These are phyloP conservation scores for Podila epigama DNA, from an alignment of 192 early-diverging fungal genomes.

Conservation along the genomic window DNA sequence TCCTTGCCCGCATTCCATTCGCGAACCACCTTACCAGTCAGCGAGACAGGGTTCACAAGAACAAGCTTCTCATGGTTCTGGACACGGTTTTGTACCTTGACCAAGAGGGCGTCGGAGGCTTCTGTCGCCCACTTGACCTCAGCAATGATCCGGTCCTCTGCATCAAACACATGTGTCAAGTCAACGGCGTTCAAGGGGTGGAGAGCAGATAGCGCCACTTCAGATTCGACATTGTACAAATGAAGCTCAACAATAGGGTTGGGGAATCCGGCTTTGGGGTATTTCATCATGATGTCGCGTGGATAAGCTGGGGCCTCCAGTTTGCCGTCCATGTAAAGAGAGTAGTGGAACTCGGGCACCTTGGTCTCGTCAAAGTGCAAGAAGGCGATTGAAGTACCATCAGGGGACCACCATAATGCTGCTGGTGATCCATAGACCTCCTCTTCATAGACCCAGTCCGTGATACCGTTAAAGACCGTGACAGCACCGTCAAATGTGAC, in stretches of 20 bases:
- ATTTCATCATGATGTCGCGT: constrained; percentile 74
- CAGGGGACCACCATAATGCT: constrained; percentile 91
- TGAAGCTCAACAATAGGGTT: constrained; percentile 86
- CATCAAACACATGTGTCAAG: constrained; percentile 55
- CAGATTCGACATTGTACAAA: constrained; percentile 61
- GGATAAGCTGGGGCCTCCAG: constrained; percentile 69
- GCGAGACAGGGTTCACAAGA: constrained; percentile 51
- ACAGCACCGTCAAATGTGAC: constrained; percentile 87
- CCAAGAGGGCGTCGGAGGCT: constrained; percentile 65
- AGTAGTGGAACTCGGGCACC: constrained; percentile 81
- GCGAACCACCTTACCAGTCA: constrained; percentile 55
- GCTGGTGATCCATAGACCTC: constrained; percentile 77
- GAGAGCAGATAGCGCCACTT: constrained; percentile 9
- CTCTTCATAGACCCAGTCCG: constrained; percentile 99
- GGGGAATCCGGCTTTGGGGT: constrained; percentile 89
- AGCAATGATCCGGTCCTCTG: constrained; percentile 82
- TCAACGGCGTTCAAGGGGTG: constrained; percentile 23
- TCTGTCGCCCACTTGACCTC: constrained; percentile 84
- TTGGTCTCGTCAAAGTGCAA: constrained; percentile 86
- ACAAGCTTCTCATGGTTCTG: constrained; percentile 84
- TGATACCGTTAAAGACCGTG: constrained; percentile 88
- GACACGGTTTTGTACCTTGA: constrained; percentile 87
- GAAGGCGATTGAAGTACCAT: constrained; percentile 78
- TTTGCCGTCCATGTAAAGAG: constrained; percentile 71
- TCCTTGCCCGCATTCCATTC: constrained; percentile 66